Percentiles rank a stretch among this genome's conserved stretches.
Evolutionary conservation across 2,329 filamentous ascomycete species (phyloP).

Genomic region (Daldinia eschscholtzii): DNA sequence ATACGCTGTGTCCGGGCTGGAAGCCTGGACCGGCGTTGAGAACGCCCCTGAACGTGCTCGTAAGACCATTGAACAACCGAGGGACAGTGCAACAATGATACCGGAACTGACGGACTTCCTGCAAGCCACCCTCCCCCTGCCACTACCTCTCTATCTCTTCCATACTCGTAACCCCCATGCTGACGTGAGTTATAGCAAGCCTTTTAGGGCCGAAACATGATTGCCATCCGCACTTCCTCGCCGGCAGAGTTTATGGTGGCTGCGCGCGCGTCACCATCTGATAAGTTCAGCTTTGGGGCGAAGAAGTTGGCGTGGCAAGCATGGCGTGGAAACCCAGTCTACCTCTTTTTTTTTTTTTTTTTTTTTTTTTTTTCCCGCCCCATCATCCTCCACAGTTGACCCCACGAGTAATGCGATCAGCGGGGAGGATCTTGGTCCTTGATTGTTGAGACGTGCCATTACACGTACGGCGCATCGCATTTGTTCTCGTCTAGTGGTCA

Average conservation of each 20-base stretch:
- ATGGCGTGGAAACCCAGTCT: slow-evolving; percentile 17
- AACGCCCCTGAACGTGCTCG: slow-evolving; percentile 36
- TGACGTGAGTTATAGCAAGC: slow-evolving; percentile 41
- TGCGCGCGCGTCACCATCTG: slow-evolving; percentile 25
- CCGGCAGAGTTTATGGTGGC: slow-evolving; percentile 30
- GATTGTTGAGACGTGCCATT: slow-evolving; percentile 32
- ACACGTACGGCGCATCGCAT: slow-evolving; percentile 9
- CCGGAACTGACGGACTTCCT: slow-evolving; percentile 43
- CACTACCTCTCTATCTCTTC: slow-evolving; percentile 16
- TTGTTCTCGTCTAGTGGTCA: slow-evolving; percentile 9
- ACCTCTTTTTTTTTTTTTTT: background rate
- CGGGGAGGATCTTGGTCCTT: slow-evolving; percentile 20
- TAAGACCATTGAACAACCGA: slow-evolving; percentile 25
- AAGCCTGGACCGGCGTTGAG: slow-evolving; percentile 29
- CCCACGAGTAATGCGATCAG: slow-evolving; percentile 34
- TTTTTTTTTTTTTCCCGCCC: background rate
- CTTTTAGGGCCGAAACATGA: slow-evolving; percentile 24
- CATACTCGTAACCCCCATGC: slow-evolving; percentile 20
- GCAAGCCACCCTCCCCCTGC: slow-evolving; percentile 39
- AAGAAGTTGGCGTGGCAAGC: slow-evolving; percentile 27
- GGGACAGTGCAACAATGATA: slow-evolving; percentile 40
- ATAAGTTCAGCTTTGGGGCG: slow-evolving; percentile 15
- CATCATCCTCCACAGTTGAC: slow-evolving; percentile 21
- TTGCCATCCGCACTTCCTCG: slow-evolving; percentile 37
- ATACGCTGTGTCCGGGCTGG: slow-evolving; percentile 24